phyloP scores from a whole-genome alignment of 495 filamentous ascomycete genomes.

The Hypoxylon subgilvum region DNA sequence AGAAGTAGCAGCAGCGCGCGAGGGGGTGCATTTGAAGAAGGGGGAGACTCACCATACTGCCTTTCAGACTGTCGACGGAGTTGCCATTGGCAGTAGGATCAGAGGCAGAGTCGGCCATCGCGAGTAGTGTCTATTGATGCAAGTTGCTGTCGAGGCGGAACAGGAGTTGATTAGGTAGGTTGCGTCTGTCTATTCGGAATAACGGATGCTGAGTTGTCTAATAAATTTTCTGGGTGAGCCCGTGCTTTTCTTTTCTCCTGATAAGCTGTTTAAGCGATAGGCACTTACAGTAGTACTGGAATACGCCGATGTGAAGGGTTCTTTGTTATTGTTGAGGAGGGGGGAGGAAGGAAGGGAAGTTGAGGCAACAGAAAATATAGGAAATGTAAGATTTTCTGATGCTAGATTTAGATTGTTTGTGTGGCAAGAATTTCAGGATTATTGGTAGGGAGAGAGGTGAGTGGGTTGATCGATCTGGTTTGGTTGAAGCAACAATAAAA shows the following conservation, averaged over 20 bases:
- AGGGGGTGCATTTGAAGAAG: constrained; percentile 2
- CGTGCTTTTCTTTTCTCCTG: background rate
- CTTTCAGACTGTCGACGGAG: constrained; percentile 47
- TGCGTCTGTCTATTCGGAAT: constrained; percentile 26
- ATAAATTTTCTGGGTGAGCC: constrained; percentile 31
- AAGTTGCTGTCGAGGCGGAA: constrained; percentile 17
- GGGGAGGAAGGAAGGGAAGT: background rate
- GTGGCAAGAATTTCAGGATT: constrained; percentile 30
- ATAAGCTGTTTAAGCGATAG: constrained; percentile 4
- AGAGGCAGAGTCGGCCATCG: constrained; percentile 37
- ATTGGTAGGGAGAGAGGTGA: constrained; percentile 21
- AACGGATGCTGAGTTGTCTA: constrained; percentile 18
- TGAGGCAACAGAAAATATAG: constrained; percentile 1
- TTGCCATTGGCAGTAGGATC: constrained; percentile 37
- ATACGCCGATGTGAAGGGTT: too few relatives aligned
- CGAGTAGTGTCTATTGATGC: constrained; percentile 42
- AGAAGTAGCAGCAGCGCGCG: constrained; percentile 4
- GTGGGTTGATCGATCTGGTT: constrained; percentile 34
- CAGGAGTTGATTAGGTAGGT: constrained; percentile 3
- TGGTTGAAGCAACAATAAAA: constrained; percentile 26
- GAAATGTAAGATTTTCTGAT: constrained; percentile 13
- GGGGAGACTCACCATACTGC: constrained; percentile 53
- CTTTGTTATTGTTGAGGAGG: background rate
- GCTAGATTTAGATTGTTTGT: constrained; percentile 26
- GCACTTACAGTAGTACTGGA: background rate